A percentile compares a stretch with the other conserved stretches of the same genome.
These are phyloP conservation scores for Apium graveolens DNA, from an alignment of 129 eudicot genomes.

Conservation along the genomic window DNA sequence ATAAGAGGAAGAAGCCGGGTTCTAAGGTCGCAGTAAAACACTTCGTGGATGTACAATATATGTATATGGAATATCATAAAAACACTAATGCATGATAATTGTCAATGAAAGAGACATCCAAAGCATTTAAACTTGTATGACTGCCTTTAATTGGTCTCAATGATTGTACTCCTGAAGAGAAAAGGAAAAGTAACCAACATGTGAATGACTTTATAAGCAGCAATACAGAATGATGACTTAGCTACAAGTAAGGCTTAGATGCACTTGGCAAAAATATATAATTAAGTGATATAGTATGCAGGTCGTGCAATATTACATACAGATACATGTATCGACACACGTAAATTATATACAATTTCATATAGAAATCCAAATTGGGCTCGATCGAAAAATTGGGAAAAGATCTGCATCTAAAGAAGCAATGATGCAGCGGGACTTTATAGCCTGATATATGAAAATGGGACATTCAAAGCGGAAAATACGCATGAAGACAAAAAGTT, in stretches of 20 bases:
- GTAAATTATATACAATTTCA: neutral
- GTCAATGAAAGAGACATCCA: neutral
- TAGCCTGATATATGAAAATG: neutral
- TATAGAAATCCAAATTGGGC: neutral
- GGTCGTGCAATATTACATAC: neutral
- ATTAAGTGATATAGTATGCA: neutral
- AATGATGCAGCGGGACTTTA: neutral
- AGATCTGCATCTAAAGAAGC: neutral
- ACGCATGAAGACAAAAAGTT: neutral
- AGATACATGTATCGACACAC: neutral
- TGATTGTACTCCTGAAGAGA: neutral
- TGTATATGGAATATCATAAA: neutral
- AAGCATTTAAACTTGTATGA: neutral
- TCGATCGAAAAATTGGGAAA: neutral
- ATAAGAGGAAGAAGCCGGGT: conserved; percentile 23
- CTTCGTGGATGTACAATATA: conserved; percentile 1
- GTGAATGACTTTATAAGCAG: neutral
- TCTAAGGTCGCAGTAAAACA: conserved; percentile 12
- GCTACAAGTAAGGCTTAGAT: neutral
- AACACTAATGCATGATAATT: neutral
- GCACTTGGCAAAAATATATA: neutral
- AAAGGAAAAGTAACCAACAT: neutral
- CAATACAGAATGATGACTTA: neutral
- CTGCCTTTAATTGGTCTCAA: neutral
- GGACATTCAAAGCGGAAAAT: neutral